Evolutionary conservation across 1,284 basidiomycete species (phyloP).

Genomic region (Ustilago xerochloae): DNA sequence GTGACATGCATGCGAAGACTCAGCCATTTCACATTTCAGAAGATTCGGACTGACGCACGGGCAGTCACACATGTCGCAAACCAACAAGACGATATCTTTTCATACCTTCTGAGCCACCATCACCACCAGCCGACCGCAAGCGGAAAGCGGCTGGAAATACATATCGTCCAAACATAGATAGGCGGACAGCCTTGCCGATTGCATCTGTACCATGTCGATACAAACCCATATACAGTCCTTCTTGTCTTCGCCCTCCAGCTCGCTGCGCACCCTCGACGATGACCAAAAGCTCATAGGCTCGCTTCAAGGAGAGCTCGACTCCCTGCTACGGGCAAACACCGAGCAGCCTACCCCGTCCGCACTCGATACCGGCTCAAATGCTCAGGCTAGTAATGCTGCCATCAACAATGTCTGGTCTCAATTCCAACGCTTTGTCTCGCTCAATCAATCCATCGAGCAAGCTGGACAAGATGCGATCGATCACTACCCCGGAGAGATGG

Average conservation of each 20-base stretch:
- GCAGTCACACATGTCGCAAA: too few relatives aligned
- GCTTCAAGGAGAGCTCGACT: conserved; percentile 23
- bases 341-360: not conserved
- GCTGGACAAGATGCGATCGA: conserved; percentile 27
- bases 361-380: not conserved
- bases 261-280: conserved; percentile 38
- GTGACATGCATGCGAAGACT: not conserved
- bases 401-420: conserved; percentile 25
- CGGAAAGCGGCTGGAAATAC: not conserved
- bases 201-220: conserved; percentile 19
- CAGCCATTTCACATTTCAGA: not conserved
- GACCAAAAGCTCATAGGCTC: conserved; percentile 40
- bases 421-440: conserved; percentile 23
- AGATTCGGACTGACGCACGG: not conserved
- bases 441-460: conserved; percentile 10
- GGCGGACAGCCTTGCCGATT: too few relatives aligned
- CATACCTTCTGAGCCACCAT: not conserved
- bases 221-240: conserved; percentile 30
- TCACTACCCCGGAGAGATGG: conserved; percentile 18
- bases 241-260: conserved; percentile 35
- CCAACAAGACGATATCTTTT: not conserved
- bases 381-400: not conserved
- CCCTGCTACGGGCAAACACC: conserved; percentile 9
- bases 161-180: too few relatives aligned
- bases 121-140: not conserved